Percentiles rank a stretch among this genome's conserved stretches.
These are phyloP conservation scores for Populus tomentosa DNA, from an alignment of 441 rosid genomes.

Conservation along the genomic window DNA sequence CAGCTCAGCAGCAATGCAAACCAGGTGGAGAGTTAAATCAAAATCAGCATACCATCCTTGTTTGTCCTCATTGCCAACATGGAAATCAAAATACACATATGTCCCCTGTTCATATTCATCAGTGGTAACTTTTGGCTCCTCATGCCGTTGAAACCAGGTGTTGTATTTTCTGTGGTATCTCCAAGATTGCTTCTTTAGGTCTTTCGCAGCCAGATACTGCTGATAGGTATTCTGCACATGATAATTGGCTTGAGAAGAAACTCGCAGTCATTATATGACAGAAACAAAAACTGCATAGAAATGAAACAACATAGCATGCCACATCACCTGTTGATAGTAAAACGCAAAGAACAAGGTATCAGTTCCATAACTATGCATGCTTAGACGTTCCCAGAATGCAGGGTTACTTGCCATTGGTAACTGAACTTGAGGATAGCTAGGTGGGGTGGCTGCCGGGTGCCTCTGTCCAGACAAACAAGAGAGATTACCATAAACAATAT, in stretches of 20 bases:
- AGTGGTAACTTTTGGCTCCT: conserved; percentile 89
- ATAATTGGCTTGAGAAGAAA: conserved; percentile 10
- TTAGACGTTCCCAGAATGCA: conserved; percentile 82
- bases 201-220: conserved; percentile 95
- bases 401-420: conserved; percentile 90
- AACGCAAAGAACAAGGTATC: conserved; percentile 99
- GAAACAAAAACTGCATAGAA: not conserved
- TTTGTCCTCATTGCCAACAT: conserved; percentile 70
- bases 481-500: not conserved
- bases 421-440: conserved; percentile 92
- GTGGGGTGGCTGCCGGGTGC: conserved; percentile 78
- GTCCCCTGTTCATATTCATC: conserved; percentile 98
- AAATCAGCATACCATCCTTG: conserved; percentile 75
- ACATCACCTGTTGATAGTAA: conserved; percentile 87
- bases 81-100: conserved; percentile 94
- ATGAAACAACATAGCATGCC: not conserved
- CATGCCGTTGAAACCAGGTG: conserved; percentile 99
- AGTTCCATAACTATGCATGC: conserved; percentile 56
- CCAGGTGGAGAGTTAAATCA: not conserved
- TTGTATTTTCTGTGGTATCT: conserved; percentile 97
- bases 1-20: conserved; percentile 17
- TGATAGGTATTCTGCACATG: conserved; percentile 82
- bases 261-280: not conserved
- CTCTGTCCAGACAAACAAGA: conserved; percentile 49
- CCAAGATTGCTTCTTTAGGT: conserved; percentile 98